These are phyloP conservation scores for Eimeria maxima DNA, from an alignment of 169 alveolate genomes.

Conservation along the genomic window DNA sequence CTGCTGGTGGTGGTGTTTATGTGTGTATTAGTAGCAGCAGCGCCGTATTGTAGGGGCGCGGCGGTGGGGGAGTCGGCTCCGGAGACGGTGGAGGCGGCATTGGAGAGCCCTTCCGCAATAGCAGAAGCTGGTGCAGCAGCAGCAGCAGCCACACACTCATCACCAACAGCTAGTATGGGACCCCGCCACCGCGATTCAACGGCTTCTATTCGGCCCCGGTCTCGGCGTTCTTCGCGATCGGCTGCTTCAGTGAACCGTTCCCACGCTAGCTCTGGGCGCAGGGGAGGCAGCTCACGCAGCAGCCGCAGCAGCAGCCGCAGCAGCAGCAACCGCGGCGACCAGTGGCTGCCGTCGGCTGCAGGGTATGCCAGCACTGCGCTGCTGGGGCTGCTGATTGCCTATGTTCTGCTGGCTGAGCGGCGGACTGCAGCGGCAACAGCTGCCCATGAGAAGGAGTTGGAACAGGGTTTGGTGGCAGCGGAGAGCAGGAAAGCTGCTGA, in stretches of 20 bases:
- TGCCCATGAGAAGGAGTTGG: not conserved
- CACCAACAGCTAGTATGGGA: not conserved
- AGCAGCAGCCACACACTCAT: not conserved
- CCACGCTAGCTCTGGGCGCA: not conserved
- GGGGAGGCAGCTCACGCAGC: not conserved
- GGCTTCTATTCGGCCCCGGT: not conserved
- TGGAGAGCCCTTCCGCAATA: not conserved
- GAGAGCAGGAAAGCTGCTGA: not conserved
- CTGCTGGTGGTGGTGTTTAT: not conserved
- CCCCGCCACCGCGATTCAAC: not conserved
- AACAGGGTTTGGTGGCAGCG: not conserved
- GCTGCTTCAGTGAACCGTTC: not conserved
- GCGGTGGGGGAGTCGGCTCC: not conserved
- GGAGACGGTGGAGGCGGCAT: not conserved
- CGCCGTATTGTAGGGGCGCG: not conserved
- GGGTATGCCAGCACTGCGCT: not conserved
- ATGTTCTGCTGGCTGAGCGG: not conserved
- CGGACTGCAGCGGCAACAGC: not conserved
- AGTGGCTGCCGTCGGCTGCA: not conserved
- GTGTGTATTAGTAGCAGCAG: not conserved
- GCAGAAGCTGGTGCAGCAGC: not conserved
- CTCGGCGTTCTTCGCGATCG: not conserved
- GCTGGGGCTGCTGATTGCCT: not conserved
- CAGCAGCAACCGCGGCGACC: not conserved
- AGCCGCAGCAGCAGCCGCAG: not conserved